Evolutionary conservation across 352 stramenopile genomes (phyloP).

Genomic region (Phytopythium kandeliae): DNA sequence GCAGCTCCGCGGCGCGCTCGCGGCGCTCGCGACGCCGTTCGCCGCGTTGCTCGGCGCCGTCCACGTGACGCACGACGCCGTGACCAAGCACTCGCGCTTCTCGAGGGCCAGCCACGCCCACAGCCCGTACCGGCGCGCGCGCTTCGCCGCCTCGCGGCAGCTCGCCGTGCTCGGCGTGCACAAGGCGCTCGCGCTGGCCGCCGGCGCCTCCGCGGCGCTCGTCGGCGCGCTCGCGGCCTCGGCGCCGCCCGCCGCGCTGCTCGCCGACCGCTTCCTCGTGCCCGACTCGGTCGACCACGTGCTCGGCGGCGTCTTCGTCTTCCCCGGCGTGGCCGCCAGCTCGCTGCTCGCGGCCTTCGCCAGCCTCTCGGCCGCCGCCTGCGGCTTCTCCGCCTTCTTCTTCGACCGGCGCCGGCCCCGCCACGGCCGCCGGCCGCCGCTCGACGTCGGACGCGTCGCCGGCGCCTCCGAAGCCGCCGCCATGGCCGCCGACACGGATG

Average conservation of each 20-base stretch:
- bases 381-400: slow-evolving; percentile 12
- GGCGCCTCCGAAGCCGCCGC: no score
- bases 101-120: background rate
- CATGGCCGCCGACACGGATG: no score
- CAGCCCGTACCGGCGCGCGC: background rate
- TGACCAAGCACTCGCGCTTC: background rate
- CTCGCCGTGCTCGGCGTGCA: slow-evolving; percentile 32
- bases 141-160: slow-evolving; percentile 10
- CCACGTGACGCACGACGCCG: slow-evolving; percentile 15
- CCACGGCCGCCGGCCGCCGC: no score
- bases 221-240: slow-evolving; percentile 23
- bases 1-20: slow-evolving; percentile 26
- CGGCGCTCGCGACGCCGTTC: slow-evolving; percentile 38
- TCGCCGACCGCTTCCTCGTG: slow-evolving; percentile 27
- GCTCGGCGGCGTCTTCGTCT: slow-evolving; percentile 35
- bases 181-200: slow-evolving; percentile 32
- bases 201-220: slow-evolving; percentile 24
- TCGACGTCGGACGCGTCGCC: no score
- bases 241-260: slow-evolving; percentile 24
- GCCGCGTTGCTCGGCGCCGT: slow-evolving; percentile 31
- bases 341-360: slow-evolving; percentile 43
- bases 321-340: slow-evolving; percentile 31
- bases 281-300: slow-evolving; percentile 38
- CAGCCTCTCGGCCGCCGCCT: slow-evolving; percentile 31
- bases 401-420: background rate